Percentiles rank a stretch among this genome's conserved stretches.
Conservation (phyloP, 495 filamentous ascomycete species). For the Neurospora sp. region DNA sequence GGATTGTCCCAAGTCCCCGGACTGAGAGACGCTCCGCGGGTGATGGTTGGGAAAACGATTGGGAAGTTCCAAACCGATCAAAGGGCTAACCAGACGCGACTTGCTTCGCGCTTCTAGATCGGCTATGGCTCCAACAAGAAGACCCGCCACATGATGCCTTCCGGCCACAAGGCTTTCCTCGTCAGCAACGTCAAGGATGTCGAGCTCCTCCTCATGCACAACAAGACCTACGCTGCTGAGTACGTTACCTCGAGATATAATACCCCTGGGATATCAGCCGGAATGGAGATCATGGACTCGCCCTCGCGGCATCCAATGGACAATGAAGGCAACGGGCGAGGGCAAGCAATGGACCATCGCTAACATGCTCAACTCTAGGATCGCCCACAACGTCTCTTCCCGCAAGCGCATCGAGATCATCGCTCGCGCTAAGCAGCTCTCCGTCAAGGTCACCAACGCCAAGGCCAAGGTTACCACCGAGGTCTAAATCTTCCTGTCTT, state of each 20-base stretch:
- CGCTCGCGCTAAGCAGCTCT: constrained; percentile 88
- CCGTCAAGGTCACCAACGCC: constrained; percentile 98
- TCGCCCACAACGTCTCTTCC: constrained; percentile 92
- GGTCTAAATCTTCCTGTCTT: constrained; percentile 49
- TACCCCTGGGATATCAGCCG: neutral
- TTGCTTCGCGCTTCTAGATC: constrained; percentile 49
- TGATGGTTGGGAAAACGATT: constrained; percentile 1
- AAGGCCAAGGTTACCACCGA: constrained; percentile 98
- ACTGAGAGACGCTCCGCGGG: neutral
- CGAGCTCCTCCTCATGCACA: constrained; percentile 99
- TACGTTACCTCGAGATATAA: constrained; percentile 39
- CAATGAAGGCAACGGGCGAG: neutral
- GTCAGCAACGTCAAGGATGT: constrained; percentile 92
- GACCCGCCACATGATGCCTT: constrained; percentile 96
- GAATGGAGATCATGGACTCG: neutral
- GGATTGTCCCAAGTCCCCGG: neutral
- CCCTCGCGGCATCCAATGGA: neutral
- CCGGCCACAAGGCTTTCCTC: constrained; percentile 98
- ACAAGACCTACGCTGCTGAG: constrained; percentile 97
- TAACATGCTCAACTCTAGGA: constrained; percentile 44
- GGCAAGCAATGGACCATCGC: neutral
- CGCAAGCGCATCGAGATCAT: constrained; percentile 97
- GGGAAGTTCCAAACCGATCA: neutral
- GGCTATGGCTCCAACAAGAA: constrained; percentile 98
- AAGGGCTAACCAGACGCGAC: constrained; percentile 8